Base-by-base conservation (phyloP, 2,329 filamentous ascomycete genomes). In the Drechslerella stenobrocha region DNA sequence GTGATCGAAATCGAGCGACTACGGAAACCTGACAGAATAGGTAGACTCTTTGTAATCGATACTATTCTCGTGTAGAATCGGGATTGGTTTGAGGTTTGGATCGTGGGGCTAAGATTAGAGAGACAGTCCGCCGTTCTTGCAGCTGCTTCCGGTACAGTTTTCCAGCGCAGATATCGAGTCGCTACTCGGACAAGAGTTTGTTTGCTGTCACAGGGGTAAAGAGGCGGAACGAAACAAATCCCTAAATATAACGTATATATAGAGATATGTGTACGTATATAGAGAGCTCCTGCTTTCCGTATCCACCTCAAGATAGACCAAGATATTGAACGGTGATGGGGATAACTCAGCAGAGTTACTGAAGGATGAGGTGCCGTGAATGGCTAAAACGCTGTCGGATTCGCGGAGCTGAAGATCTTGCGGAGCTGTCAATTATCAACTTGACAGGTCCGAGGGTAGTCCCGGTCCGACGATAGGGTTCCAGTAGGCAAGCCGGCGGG, bases 331-430 rank as follows among this genome's bases (percentile, higher is more conserved):
- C 44, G 40, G 53, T 53, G 50, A 53, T 28, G 61, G 53, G 61
- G 50, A 67, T 50, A 67, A 56, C 63, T 67, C 63, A 67, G 55
- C 55, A 67, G 40, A 45, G 26, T 37, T 55, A 48, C 48, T 45
- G 44, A 58, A 53, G 44, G 23, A 51, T 44, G 58, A 50, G 50
- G 55, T 50, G 47, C 34, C 63, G 63, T 67, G 55, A 42, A 60
- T 60, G 56, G 63, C 55, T 60, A 60, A 55, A 67, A 51, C 37
- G 50, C 48, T 45, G 34, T 26, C 50, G 20, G 48, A 44, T 55
- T 67, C 42, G 63, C 53, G 18, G 55, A 59, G 35, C 60, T 59
- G 46, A 60, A 47, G 63, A 67, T 67, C 55, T 40, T 59, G 53
- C 55, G 45, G 56, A 56, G 44, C 34, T 56, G 35, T 55, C 50